phyloP scores from a whole-genome alignment of 495 filamentous ascomycete species.

The Haplographium delicatum region DNA sequence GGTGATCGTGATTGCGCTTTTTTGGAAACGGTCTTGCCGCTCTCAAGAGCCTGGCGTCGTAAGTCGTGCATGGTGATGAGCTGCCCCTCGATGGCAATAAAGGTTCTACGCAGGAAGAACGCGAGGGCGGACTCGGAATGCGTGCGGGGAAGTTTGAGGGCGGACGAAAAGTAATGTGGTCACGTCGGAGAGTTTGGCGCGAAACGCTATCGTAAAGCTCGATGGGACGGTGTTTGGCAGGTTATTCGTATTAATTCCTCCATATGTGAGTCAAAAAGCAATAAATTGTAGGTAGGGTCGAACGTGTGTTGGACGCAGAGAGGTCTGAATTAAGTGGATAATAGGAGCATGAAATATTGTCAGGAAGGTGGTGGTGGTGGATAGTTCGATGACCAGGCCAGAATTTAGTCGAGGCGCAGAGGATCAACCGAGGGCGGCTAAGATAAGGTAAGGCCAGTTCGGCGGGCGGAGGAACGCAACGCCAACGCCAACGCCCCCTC shows the following conservation, averaged over 20 bases:
- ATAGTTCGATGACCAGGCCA: too few relatives aligned
- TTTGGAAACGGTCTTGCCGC: constrained; percentile 85
- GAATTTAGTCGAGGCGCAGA: too few relatives aligned
- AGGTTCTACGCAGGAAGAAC: background rate
- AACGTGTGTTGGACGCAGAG: background rate
- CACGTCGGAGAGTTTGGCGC: background rate
- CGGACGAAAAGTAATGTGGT: background rate
- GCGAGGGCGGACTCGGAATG: background rate
- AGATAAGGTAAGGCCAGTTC: too few relatives aligned
- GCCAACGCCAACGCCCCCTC: too few relatives aligned
- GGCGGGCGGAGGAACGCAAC: too few relatives aligned
- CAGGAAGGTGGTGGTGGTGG: too few relatives aligned
- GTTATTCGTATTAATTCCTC: constrained; percentile 14
- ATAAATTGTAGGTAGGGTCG: background rate
- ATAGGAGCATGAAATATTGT: too few relatives aligned
- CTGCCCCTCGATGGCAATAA: background rate
- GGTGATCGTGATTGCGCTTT: constrained; percentile 77
- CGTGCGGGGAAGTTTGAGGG: constrained; percentile 12
- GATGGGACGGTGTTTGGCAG: constrained; percentile 9
- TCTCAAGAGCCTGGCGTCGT: constrained; percentile 76
- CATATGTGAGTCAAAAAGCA: constrained; percentile 10
- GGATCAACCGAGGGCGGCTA: background rate
- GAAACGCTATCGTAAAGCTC: constrained; percentile 17
- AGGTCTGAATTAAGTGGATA: too few relatives aligned
- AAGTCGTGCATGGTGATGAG: constrained; percentile 62